Conservation (phyloP, 1,284 basidiomycete genomes). For the Takashimella tepidaria region DNA sequence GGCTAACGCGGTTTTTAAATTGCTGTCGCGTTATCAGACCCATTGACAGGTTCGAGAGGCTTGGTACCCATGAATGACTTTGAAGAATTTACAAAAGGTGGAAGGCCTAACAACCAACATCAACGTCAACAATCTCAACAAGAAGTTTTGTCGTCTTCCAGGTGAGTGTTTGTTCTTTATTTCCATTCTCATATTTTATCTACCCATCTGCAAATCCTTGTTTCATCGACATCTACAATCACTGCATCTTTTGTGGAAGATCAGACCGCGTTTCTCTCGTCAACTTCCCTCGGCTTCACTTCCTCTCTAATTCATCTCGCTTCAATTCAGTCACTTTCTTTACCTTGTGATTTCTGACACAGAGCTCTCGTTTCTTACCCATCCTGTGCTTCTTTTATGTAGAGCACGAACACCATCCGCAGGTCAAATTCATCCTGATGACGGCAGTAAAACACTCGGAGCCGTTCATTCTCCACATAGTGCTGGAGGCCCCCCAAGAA, state of each 20-base stretch:
- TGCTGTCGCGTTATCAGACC: conserved; percentile 52
- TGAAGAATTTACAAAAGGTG: conserved; percentile 79
- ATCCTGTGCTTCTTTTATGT: not conserved
- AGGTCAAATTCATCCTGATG: not conserved
- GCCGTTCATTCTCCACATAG: not conserved
- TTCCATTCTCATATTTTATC: not conserved
- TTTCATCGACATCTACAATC: too few relatives aligned
- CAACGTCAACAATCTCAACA: not conserved
- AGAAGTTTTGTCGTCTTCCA: not conserved
- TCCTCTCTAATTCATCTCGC: not conserved
- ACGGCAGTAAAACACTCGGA: not conserved
- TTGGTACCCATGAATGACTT: conserved; percentile 81
- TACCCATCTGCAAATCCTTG: too few relatives aligned
- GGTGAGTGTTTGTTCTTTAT: not conserved
- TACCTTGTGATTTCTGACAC: not conserved
- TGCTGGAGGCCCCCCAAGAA: not conserved
- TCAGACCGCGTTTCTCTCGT: not conserved
- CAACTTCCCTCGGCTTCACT: not conserved
- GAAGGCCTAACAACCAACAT: conserved; percentile 10
- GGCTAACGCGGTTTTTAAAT: conserved; percentile 68
- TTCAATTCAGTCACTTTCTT: too few relatives aligned
- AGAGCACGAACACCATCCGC: not conserved
- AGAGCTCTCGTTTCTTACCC: too few relatives aligned
- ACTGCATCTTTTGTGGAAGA: too few relatives aligned
- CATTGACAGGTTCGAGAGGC: conserved; percentile 83